Evolutionary conservation across 768 basidiomycete genomes (phyloP).

Genomic region (Tricholoma hemisulphureum): DNA sequence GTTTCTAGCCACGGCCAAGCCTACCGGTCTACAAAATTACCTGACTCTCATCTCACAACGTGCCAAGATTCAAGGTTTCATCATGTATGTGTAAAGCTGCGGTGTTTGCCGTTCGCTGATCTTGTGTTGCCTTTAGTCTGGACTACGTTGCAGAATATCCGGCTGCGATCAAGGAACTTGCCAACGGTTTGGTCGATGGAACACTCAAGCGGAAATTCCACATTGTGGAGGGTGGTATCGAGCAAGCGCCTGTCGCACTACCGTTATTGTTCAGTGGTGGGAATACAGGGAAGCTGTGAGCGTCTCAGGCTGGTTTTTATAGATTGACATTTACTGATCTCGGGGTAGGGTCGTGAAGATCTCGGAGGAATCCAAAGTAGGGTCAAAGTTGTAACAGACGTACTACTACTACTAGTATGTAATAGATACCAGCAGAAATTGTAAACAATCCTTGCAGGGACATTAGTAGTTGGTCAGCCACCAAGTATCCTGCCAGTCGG

Average conservation of each 20-base stretch:
- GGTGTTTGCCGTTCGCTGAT: neutral
- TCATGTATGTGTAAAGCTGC: slow-evolving; percentile 52
- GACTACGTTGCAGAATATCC: slow-evolving; percentile 69
- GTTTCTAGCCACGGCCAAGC: slow-evolving; percentile 50
- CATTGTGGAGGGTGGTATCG: slow-evolving; percentile 67
- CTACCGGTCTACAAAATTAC: slow-evolving; percentile 68
- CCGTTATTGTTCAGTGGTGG: slow-evolving; percentile 71
- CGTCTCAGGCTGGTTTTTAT: neutral
- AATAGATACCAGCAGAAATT: too few species aligned
- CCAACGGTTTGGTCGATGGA: slow-evolving; percentile 58
- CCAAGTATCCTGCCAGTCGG: neutral
- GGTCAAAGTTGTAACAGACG: slow-evolving; percentile 32
- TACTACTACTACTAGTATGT: neutral
- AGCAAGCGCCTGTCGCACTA: slow-evolving; percentile 69
- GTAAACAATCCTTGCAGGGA: too few species aligned
- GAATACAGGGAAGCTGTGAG: slow-evolving; percentile 76
- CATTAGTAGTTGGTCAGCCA: neutral
- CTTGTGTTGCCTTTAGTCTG: slow-evolving; percentile 42
- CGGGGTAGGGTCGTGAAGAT: slow-evolving; percentile 54
- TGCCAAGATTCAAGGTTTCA: slow-evolving; percentile 80
- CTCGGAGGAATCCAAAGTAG: slow-evolving; percentile 37
- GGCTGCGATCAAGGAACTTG: slow-evolving; percentile 56
- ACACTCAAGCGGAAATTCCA: slow-evolving; percentile 81
- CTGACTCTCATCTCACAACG: slow-evolving; percentile 70
- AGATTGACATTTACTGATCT: slow-evolving; percentile 6